Base-by-base conservation (phyloP, 1,284 basidiomycete species). In the Calocybe gambosa region DNA sequence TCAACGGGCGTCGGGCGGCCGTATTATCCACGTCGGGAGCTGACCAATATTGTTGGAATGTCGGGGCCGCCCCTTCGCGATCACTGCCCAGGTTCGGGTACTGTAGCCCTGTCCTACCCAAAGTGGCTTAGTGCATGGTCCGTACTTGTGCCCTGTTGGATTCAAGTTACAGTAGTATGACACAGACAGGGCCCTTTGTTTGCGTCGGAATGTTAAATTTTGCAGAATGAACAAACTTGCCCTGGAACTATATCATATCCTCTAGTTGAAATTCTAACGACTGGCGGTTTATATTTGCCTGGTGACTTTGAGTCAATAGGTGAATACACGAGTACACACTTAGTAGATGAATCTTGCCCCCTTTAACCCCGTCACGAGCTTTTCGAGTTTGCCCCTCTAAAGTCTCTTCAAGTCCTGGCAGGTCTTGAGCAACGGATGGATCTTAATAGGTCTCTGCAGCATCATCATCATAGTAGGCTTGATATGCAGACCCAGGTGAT, bases 201-300 rank as follows among this genome's bases (percentile, higher is more conserved):
- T n/a, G n/a, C n/a, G n/a, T n/a, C n/a, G n/a, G n/a, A n/a, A n/a
- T n/a, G n/a, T n/a, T n/a, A n/a, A n/a, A n/a, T n/a, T n/a, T n/a
- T n/a, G n/a, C n/a, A n/a, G n/a, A n/a, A n/a, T n/a, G 31, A 31
- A 28, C 33, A 45, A 35, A 45, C 35, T 45, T 33, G 12, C 45
- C 45, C 45, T 46, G 45, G 23, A 46, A 42, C 45, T 42, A 15
- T 41, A 41, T 18, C 19, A 15, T 15, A 35, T 23, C 28, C 26
- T 19, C 3, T 23, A 5, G 20, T 16, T 25, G n/a, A n/a, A n/a
- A n/a, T n/a, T n/a, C n/a, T n/a, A n/a, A n/a, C n/a, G n/a, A n/a
- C n/a, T n/a, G n/a, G n/a, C n/a, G n/a, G n/a, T n/a, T n/a, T n/a
- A n/a, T n/a, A n/a, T n/a, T n/a, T n/a, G n/a, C n/a, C n/a, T n/a